Evolutionary conservation across 192 early-diverging fungal genomes (phyloP), one percentile per base, ranked within the genome.

Genomic region (Podila horticola): DNA sequence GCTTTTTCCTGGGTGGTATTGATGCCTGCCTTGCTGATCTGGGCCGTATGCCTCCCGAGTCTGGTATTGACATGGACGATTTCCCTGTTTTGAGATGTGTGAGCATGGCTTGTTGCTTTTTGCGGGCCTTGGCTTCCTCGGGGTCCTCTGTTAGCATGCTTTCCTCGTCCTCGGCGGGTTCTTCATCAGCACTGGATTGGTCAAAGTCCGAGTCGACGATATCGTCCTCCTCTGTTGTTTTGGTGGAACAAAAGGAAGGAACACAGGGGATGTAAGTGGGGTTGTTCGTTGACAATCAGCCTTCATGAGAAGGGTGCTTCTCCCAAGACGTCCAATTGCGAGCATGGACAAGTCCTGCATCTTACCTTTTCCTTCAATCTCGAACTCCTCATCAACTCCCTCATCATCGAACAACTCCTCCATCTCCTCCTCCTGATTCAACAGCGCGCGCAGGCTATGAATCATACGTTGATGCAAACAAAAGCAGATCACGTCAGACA

Each of bases 151-250:
- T 58, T 38, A 71, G 58, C 22, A 74, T 67, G 2, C 41, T 67
- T 24, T 85, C 82, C 34, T 79, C 74, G 24, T 86, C 87, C 4
- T 86, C 73, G 22, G 77, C 73, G 22, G 71, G 84, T 36, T 88
- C 88, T 11, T 84, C 84, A 30, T 87, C 87, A 7, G 73, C 84
- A 41, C 83, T 83, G 30, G 79, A 82, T 34, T 83, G 70, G 58
- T 89, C 86, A 64, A 90, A 88, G 58, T 90, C 88, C 57, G 88
- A 90, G 71, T 90, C 88, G 1, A 88, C 69, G 19, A 83, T 72
- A 75, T 90, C 88, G 19, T 84, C 85, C 29, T 85, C 74, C 49
- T 83, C 83, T 63, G 70, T 72, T 50, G 24, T 19, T 28, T 66
- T 50, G 4, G 20, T 28, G 12, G 11, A 33, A 19, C 28, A 10